phyloP scores from a whole-genome alignment of 2,329 filamentous ascomycete genomes.

The Pseudogymnoascus sp. region DNA sequence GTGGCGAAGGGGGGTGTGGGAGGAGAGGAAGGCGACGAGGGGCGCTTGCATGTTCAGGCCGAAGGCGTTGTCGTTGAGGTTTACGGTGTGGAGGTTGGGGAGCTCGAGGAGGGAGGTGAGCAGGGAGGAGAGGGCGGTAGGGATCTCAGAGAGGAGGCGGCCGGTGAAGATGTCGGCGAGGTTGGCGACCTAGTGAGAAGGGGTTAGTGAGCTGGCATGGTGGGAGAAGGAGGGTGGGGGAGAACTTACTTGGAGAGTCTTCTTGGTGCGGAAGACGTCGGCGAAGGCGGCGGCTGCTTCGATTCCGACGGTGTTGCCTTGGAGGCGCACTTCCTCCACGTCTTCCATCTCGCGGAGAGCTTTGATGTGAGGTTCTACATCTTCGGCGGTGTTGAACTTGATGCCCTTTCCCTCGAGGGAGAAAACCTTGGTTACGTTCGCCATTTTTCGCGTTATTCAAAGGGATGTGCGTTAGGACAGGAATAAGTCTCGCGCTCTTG shows the following conservation, averaged over 20 bases:
- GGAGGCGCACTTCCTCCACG: constrained; percentile 75
- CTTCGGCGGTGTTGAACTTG: constrained; percentile 81
- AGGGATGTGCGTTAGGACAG: not conserved
- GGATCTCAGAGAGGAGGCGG: constrained; percentile 87
- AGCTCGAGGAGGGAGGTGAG: constrained; percentile 81
- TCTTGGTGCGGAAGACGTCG: constrained; percentile 75
- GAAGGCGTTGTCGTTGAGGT: constrained; percentile 97
- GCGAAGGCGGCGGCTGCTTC: constrained; percentile 80
- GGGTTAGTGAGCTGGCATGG: not conserved
- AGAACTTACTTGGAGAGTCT: constrained; percentile 61
- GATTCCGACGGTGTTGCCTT: constrained; percentile 88
- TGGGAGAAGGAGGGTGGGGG: constrained; percentile 8
- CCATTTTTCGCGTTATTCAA: constrained; percentile 32
- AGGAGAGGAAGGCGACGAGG: constrained; percentile 80
- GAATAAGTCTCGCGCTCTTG: not conserved
- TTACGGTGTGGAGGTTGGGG: constrained; percentile 78
- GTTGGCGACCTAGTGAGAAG: constrained; percentile 58
- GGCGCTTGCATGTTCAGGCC: constrained; percentile 91
- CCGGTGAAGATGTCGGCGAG: constrained; percentile 97
- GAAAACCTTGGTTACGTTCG: constrained; percentile 58
- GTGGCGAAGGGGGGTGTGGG: constrained; percentile 83
- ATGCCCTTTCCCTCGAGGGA: constrained; percentile 85
- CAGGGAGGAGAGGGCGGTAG: constrained; percentile 74
- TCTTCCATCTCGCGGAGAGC: constrained; percentile 61
- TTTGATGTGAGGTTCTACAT: constrained; percentile 77